Evolutionary conservation across 2,329 filamentous ascomycete genomes (phyloP), one percentile per base, ranked within the genome.

Genomic region (Teratosphaeriaceae sp.): DNA sequence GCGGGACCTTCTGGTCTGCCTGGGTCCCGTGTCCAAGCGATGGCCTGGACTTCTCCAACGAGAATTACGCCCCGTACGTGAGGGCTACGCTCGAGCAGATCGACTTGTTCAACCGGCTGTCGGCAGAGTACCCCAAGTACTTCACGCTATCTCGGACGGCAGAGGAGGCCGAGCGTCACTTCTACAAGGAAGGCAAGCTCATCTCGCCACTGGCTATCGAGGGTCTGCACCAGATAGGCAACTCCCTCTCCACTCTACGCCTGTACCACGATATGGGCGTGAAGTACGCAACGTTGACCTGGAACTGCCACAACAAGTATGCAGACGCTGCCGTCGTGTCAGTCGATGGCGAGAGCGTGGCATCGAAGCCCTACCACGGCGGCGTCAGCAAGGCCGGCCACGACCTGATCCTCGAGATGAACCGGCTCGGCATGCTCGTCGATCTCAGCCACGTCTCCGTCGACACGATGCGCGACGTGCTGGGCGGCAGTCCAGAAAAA

Each of bases 1-100:
- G 88, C 29, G 90, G 88, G 43, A 82, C 85, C n/a, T 96, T 96
- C 62, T 96, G 89, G 90, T 89, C 84, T 60, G 87, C 92, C 8
- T 97, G 75, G 56, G 79, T 84, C 30, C 78, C 78, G 0, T 96
- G 89, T 58, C 88, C 89, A 0, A 63, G 65, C 9, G 79, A 90
- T 56, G 79, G 78, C 36, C 75, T 75, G 3, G 80, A 94, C 63
- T 88, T 86, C 57, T 84, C 83, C 0, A 76, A 88, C 55, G 76
- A 73, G 41, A 84, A 80, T 57, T 89, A 89, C 58, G 77, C 75
- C 5, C 63, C 73, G 6, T 82, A 74, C 47, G 80, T 88, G 18
- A 71, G 77, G 46, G 76, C 74, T 46, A 90, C 86, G 0, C 68
- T 87, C 31, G 75, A 84, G 39, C 85, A 90, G 62, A 79, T 92